Evolutionary conservation across 2,329 filamentous ascomycete genomes (phyloP).

Genomic region (Epichloe bromicola): DNA sequence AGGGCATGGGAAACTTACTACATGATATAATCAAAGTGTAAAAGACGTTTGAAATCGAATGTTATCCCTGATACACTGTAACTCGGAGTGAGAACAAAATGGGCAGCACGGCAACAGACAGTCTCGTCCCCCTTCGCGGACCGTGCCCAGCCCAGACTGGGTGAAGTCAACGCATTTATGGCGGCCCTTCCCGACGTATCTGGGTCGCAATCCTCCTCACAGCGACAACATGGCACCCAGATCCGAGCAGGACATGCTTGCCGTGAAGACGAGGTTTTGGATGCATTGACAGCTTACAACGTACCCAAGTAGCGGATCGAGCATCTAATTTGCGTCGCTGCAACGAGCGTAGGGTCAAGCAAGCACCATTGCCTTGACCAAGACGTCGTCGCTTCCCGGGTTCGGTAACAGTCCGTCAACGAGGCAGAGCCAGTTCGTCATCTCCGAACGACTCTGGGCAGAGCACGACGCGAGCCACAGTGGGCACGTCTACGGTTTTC

Average conservation of each 20-base stretch:
- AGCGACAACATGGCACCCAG: conserved; percentile 45
- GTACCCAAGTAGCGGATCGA: too few relatives aligned
- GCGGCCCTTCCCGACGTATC: conserved; percentile 47
- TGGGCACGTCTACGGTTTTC: background rate
- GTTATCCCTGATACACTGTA: too few relatives aligned
- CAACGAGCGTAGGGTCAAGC: too few relatives aligned
- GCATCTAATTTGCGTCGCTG: too few relatives aligned
- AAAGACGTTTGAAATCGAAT: too few relatives aligned
- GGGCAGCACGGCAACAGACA: conserved; percentile 6
- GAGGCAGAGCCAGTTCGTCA: too few relatives aligned
- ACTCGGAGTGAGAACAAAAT: background rate
- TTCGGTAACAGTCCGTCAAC: background rate
- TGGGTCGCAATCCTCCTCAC: conserved; percentile 42
- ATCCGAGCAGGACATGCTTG: background rate
- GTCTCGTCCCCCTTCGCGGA: conserved; percentile 3
- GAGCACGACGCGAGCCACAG: background rate
- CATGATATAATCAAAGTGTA: too few relatives aligned
- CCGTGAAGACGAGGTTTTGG: too few relatives aligned
- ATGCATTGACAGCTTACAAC: too few relatives aligned
- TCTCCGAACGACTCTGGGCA: background rate
- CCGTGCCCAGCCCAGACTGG: background rate
- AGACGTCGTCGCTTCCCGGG: background rate
- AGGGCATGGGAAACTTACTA: too few relatives aligned
- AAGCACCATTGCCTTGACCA: too few relatives aligned
- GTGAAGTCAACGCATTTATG: conserved; percentile 32